phyloP scores from a whole-genome alignment of 2,329 filamentous ascomycete genomes.

The Colletotrichum viniferum region DNA sequence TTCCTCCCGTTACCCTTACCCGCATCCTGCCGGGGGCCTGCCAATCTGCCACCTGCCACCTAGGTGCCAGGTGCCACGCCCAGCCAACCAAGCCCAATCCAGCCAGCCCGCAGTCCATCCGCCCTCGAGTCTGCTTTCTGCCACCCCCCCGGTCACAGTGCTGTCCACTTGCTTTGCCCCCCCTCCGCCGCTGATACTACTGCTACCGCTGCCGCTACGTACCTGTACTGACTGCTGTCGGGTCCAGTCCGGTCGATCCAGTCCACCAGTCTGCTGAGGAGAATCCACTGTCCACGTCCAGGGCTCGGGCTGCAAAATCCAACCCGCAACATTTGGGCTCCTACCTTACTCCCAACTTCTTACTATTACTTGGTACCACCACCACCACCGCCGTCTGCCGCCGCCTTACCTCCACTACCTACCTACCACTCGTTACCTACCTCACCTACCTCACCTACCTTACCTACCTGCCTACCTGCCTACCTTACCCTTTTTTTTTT shows the following conservation, averaged over 20 bases:
- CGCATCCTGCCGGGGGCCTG: not conserved
- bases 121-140: not conserved
- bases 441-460: not conserved
- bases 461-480: not conserved
- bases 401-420: not conserved
- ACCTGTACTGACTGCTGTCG: conserved; percentile 6
- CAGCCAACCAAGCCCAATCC: not conserved
- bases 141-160: conserved; percentile 13
- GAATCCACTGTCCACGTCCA: conserved; percentile 19
- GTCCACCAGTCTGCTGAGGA: conserved; percentile 21
- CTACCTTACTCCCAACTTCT: conserved; percentile 1
- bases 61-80: conserved; percentile 2
- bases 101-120: not conserved
- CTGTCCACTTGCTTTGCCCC: not conserved
- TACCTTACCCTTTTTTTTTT: conserved; percentile 7
- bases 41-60: conserved; percentile 1
- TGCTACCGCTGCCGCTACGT: conserved; percentile 3
- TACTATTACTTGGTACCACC: not conserved
- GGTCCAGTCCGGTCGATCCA: conserved; percentile 22
- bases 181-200: not conserved
- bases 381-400: not conserved
- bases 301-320: conserved; percentile 19
- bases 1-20: not conserved
- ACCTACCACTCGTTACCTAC: not conserved
- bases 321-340: conserved; percentile 18